Conservation (phyloP, 208 protist species). For the Crithidia expoeki region DNA sequence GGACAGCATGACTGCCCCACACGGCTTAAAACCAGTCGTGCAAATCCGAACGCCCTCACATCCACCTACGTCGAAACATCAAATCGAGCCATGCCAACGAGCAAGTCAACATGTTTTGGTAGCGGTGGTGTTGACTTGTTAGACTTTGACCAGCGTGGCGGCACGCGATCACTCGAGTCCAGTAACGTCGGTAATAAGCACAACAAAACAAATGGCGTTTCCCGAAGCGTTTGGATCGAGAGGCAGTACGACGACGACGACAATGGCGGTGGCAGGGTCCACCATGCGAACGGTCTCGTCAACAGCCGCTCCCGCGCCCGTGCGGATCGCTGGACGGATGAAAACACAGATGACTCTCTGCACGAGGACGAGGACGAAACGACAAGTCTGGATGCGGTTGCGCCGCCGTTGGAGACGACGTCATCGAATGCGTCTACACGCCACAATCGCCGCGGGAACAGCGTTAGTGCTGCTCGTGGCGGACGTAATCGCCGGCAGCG, state of each 20-base stretch:
- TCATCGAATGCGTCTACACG: not conserved
- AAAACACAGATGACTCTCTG: not conserved
- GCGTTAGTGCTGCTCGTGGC: not conserved
- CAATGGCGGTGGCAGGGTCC: not conserved
- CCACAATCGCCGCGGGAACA: not conserved
- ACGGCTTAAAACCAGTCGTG: not conserved
- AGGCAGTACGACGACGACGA: not conserved
- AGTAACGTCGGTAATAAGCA: not conserved
- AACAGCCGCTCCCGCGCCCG: slow-evolving; percentile 31
- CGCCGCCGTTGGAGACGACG: not conserved
- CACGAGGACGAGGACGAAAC: not conserved
- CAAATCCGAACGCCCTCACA: slow-evolving; percentile 6
- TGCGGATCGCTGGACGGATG: slow-evolving; percentile 32
- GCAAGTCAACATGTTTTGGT: not conserved
- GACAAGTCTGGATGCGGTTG: slow-evolving; percentile 1
- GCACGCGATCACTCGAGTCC: not conserved
- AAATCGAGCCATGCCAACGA: not conserved
- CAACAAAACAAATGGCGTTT: not conserved
- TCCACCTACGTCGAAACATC: slow-evolving; percentile 22
- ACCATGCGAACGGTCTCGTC: slow-evolving; percentile 10
- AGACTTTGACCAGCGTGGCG: slow-evolving; percentile 15
- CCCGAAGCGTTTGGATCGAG: not conserved
- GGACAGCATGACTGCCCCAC: not conserved
- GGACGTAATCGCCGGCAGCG: not conserved
- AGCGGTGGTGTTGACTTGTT: slow-evolving; percentile 8